Percentiles rank a stretch among this genome's conserved stretches.
Evolutionary conservation across 2,329 filamentous ascomycete genomes (phyloP).

Genomic region (Dothideomycetes sp.): DNA sequence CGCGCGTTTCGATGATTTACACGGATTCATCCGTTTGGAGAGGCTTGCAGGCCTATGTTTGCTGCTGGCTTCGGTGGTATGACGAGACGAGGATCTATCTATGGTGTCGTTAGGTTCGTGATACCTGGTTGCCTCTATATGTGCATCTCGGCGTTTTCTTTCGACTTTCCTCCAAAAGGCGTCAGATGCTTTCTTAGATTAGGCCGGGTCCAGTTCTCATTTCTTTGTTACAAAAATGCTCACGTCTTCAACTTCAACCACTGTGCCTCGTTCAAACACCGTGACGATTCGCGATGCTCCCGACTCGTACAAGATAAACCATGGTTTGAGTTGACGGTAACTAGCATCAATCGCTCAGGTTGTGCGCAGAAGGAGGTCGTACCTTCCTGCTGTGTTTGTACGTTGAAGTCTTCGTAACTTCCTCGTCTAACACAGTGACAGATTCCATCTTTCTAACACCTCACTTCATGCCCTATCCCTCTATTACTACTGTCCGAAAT

Average conservation of each 20-base stretch:
- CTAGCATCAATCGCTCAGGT: no score
- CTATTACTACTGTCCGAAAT: no score
- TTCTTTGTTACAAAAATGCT: slow-evolving; percentile 4
- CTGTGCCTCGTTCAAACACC: no score
- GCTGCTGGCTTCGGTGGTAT: slow-evolving; percentile 3
- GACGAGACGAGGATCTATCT: slow-evolving; percentile 7
- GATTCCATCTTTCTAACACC: no score
- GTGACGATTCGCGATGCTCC: no score
- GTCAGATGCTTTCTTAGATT: slow-evolving; percentile 9
- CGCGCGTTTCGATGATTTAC: slow-evolving; percentile 8
- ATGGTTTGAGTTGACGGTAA: no score
- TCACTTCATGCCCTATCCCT: no score
- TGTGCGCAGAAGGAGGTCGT: no score
- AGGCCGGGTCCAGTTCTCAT: slow-evolving; percentile 7
- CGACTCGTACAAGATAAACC: no score
- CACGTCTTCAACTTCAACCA: neutral
- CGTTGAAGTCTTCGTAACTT: no score
- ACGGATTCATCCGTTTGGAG: neutral
- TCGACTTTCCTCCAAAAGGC: slow-evolving; percentile 8
- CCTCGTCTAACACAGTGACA: no score
- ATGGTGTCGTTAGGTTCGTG: slow-evolving; percentile 6
- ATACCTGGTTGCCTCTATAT: slow-evolving; percentile 7
- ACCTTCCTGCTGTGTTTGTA: no score
- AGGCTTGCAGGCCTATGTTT: neutral
- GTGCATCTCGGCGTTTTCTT: slow-evolving; percentile 10